Conservation (phyloP, 2,329 filamentous ascomycete species). For the Ceratocystis smalleyi region DNA sequence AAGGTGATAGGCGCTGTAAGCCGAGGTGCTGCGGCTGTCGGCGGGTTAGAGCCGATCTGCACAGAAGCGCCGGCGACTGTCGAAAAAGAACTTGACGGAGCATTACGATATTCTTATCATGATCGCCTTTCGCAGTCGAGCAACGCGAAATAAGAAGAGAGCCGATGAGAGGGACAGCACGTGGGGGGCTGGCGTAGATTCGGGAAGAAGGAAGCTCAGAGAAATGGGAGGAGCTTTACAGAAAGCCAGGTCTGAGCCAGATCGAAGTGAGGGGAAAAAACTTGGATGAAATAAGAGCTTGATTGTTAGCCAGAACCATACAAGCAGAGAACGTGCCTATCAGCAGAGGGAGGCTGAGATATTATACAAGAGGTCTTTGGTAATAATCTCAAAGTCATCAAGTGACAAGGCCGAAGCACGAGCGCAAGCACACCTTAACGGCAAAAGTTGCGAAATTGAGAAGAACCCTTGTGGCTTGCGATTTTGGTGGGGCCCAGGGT, state of each 20-base stretch:
- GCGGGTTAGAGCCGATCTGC: slow-evolving; percentile 7
- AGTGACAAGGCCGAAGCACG: background rate
- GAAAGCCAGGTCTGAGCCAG: slow-evolving; percentile 15
- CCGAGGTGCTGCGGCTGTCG: slow-evolving; percentile 6
- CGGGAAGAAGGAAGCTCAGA: background rate
- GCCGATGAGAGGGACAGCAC: background rate
- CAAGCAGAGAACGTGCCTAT: background rate
- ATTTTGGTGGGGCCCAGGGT: background rate
- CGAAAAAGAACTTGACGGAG: slow-evolving; percentile 14
- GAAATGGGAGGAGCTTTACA: background rate
- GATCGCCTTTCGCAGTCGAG: background rate
- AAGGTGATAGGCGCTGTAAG: slow-evolving; percentile 5
- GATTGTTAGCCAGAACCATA: background rate
- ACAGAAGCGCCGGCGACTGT: slow-evolving; percentile 7
- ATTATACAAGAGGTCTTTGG: background rate
- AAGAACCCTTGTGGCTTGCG: background rate
- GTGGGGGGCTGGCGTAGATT: background rate
- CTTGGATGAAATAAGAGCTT: background rate
- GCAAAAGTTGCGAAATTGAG: slow-evolving; percentile 1
- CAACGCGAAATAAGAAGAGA: background rate
- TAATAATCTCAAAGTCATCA: background rate
- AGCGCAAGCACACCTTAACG: background rate
- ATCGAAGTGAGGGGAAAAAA: background rate
- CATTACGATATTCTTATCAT: slow-evolving; percentile 7
- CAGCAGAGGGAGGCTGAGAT: background rate